Conservation (phyloP, 345 rosid species). For the Aegle marmelos region DNA sequence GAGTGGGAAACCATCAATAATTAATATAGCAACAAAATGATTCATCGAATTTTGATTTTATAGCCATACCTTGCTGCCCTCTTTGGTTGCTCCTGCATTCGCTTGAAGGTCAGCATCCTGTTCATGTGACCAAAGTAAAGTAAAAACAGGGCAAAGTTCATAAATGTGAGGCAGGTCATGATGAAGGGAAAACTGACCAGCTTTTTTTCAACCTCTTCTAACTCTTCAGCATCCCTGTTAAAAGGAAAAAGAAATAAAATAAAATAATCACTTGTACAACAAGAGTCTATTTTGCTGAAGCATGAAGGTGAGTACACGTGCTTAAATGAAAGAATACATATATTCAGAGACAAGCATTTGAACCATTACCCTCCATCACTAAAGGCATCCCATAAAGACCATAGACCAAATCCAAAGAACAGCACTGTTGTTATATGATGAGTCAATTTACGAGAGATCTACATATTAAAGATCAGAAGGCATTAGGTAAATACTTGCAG, state of each 20-base stretch:
- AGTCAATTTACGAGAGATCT: conserved; percentile 92
- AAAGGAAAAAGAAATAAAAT: conserved; percentile 12
- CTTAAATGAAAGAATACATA: conserved; percentile 1
- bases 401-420: conserved; percentile 79
- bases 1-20: not conserved
- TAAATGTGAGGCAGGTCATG: conserved; percentile 1
- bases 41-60: not conserved
- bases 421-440: conserved; percentile 79
- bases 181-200: conserved; percentile 49
- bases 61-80: conserved; percentile 47
- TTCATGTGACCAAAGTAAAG: conserved; percentile 11
- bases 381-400: conserved; percentile 91
- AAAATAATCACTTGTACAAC: not conserved
- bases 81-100: conserved; percentile 41
- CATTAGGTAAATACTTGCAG: not conserved
- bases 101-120: conserved; percentile 79
- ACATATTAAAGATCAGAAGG: conserved; percentile 22
- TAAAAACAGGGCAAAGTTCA: not conserved
- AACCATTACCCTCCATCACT: conserved; percentile 56
- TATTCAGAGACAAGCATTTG: not conserved
- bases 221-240: conserved; percentile 68
- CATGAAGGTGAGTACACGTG: not conserved
- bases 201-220: conserved; percentile 87
- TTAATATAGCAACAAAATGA: not conserved
- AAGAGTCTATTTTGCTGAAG: not conserved